phyloP scores from a whole-genome alignment of 73 alveolate species.

The Symbiodinium pilosum region DNA sequence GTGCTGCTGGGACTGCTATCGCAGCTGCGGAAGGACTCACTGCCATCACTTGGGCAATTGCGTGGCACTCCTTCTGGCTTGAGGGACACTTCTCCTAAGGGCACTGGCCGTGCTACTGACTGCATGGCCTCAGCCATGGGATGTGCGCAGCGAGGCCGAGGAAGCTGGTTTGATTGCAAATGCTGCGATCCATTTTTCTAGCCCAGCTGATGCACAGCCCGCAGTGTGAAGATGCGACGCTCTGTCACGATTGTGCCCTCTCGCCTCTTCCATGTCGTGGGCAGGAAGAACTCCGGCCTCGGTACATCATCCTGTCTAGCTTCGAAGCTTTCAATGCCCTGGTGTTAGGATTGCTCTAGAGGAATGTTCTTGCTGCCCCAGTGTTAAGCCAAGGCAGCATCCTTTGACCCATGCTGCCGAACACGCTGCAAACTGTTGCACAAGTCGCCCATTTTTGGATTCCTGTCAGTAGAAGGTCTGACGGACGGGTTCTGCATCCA shows the following conservation, averaged over 20 bases:
- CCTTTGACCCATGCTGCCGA: no score
- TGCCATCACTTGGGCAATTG: neutral
- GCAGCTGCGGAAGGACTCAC: neutral
- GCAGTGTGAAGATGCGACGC: no score
- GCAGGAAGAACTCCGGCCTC: conserved; percentile 73
- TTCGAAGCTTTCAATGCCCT: neutral
- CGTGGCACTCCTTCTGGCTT: no score
- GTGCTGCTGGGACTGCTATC: neutral
- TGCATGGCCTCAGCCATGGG: no score
- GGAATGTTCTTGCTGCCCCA: no score
- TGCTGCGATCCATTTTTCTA: no score
- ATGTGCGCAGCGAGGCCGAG: no score
- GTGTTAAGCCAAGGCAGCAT: no score
- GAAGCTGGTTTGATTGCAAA: no score
- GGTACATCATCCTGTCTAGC: neutral
- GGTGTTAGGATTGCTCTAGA: neutral
- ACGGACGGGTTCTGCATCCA: neutral
- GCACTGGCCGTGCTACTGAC: no score
- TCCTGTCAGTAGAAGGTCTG: conserved; percentile 14
- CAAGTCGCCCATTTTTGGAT: neutral
- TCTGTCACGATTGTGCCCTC: neutral
- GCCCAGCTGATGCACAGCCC: no score
- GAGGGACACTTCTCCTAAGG: no score
- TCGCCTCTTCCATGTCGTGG: conserved; percentile 38
- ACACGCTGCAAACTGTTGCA: neutral